Evolutionary conservation across 495 filamentous ascomycete species (phyloP), one percentile per base, ranked within the genome.

Genomic region (Podospora conica): DNA sequence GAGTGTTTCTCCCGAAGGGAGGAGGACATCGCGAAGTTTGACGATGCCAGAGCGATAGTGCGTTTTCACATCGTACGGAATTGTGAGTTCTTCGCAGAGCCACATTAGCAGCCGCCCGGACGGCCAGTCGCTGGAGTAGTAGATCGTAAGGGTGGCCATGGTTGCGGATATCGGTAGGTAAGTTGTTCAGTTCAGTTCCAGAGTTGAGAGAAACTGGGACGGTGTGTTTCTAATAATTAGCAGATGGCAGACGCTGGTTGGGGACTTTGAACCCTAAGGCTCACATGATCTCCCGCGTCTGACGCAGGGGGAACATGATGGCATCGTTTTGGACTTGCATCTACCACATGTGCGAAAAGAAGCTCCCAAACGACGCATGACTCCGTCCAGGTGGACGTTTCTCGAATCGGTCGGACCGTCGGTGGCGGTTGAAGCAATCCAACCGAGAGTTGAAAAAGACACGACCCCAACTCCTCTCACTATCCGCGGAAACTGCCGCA

Each of bases 91-190:
- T 74, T 90, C 86, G 70, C 82, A 84, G 66, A 89, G 84, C 82
- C 82, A 89, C 71, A 83, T 67, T 25, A 88, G 78, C 27, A 88
- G 78, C 68, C 86, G 86, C 69, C 88, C 86, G 55, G 83, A 86
- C 76, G 87, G 84, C 48, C 81, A 82, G 64, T 78, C 69, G 53
- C 78, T 74, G 57, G 87, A 78, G 72, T 89, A 85, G 71, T 88
- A 84, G 65, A 88, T 74, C n/a, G 78, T 85, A 65, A 86, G 79
- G 27, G 11, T n/a, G 54, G 70, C 63, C 72, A 75, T 76, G 22
- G 65, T 28, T 22, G 60, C 3, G 54, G 56, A 53, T 28, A 18
- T 29, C 7, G n/a, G 27, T 12, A 21, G 5, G n/a, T 15, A 20
- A 55, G 9, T n/a, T 59, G 57, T 1, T 18, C 9, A 7, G 20